Percentiles rank a stretch among this genome's conserved stretches.
phyloP scores from a whole-genome alignment of 176 grass and related monocot genomes.

The Avena atlantica region DNA sequence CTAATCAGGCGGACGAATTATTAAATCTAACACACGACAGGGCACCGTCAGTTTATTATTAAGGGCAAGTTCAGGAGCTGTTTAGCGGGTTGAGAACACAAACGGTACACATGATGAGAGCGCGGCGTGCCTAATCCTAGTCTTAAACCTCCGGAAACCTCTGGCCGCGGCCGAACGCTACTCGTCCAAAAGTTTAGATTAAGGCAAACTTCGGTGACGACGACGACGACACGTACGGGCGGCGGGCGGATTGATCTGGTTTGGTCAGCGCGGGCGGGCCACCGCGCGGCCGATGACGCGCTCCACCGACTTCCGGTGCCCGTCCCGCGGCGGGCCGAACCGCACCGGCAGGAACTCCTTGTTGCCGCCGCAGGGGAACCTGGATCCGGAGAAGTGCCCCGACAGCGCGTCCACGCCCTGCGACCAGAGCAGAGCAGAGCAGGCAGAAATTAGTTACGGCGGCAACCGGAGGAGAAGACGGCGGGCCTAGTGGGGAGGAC shows the following conservation, averaged over 20 bases:
- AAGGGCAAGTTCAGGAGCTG: background rate
- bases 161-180: background rate
- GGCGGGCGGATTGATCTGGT: too few species aligned
- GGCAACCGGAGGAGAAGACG: background rate
- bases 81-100: background rate
- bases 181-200: constrained; percentile 7
- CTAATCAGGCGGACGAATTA: too few species aligned
- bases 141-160: background rate
- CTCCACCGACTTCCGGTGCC: background rate
- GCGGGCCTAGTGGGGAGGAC: background rate
- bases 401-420: constrained; percentile 36
- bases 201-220: background rate
- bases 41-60: background rate
- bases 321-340: constrained; percentile 62
- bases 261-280: background rate
- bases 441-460: background rate
- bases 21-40: too few species aligned
- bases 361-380: constrained; percentile 3
- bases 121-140: background rate
- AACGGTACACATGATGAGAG: background rate
- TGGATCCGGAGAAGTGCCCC: constrained; percentile 40
- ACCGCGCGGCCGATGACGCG: constrained; percentile 39
- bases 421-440: background rate
- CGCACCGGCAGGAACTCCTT: constrained; percentile 51
- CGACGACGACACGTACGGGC: background rate